Conservation (phyloP, 2,329 filamentous ascomycete genomes). For the Ophiosphaerella herpotricha region DNA sequence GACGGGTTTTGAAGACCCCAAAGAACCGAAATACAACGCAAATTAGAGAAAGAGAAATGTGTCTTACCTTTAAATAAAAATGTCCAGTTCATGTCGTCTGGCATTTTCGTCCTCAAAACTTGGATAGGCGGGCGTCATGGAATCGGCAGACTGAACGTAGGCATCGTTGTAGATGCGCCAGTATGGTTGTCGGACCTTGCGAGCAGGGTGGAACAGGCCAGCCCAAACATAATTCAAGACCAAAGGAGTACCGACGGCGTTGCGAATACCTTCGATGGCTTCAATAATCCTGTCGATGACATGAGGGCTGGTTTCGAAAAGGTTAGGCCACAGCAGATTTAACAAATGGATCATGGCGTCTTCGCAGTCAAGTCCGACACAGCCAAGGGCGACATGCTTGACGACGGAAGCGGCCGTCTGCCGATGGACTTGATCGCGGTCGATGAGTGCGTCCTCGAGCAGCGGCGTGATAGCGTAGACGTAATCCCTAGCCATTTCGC, state of each 20-base stretch:
- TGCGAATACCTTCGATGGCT: constrained; percentile 92
- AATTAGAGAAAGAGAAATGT: neutral
- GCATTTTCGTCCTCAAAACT: constrained; percentile 80
- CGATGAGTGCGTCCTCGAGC: constrained; percentile 94
- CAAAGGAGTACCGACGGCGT: constrained; percentile 87
- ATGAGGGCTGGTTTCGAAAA: constrained; percentile 97
- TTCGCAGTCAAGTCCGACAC: constrained; percentile 96
- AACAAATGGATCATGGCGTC: constrained; percentile 98
- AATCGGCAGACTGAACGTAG: constrained; percentile 90
- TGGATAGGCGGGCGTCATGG: constrained; percentile 96
- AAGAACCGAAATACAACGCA: neutral
- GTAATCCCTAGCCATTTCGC: constrained; percentile 99
- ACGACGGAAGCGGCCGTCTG: constrained; percentile 96
- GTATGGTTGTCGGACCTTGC: constrained; percentile 92
- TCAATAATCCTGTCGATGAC: constrained; percentile 98
- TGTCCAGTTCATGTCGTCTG: constrained; percentile 78
- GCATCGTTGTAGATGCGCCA: constrained; percentile 97
- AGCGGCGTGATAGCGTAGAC: constrained; percentile 97
- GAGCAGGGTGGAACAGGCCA: constrained; percentile 92
- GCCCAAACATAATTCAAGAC: constrained; percentile 99
- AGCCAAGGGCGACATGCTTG: constrained; percentile 95
- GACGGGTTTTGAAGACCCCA: neutral
- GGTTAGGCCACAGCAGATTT: constrained; percentile 93
- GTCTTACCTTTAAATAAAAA: constrained; percentile 67
- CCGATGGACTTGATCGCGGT: constrained; percentile 95